Conservation (phyloP, 495 filamentous ascomycete species). For the Xylaria venustula region DNA sequence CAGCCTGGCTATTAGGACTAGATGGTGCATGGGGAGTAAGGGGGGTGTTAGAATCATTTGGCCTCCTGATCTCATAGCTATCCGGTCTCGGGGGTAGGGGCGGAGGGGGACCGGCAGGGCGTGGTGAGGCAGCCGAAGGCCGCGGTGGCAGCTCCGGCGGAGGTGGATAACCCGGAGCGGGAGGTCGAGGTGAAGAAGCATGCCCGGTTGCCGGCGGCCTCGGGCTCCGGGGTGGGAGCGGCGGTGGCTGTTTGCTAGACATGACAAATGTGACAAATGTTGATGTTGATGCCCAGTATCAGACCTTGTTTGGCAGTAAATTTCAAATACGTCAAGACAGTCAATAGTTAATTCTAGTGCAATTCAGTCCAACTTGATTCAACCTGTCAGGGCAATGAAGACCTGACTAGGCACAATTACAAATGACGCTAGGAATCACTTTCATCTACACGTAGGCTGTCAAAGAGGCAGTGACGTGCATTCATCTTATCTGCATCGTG, state of each 20-base stretch:
- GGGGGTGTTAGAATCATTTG: neutral
- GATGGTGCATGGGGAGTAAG: neutral
- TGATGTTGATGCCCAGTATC: neutral
- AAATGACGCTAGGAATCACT: too few relatives aligned
- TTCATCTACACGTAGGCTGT: neutral
- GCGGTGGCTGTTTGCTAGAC: conserved; percentile 16
- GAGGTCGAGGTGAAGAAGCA: conserved; percentile 4
- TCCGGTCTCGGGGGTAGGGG: conserved; percentile 21
- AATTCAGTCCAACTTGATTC: too few relatives aligned
- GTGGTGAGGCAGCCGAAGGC: conserved; percentile 4
- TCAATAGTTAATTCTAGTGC: too few relatives aligned
- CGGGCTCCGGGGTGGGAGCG: conserved; percentile 21
- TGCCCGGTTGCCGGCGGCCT: conserved; percentile 4
- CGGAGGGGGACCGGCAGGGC: conserved; percentile 7
- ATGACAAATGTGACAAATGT: conserved; percentile 8
- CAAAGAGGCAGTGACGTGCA: neutral
- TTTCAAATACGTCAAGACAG: neutral
- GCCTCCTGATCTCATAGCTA: conserved; percentile 12
- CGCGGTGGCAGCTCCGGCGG: conserved; percentile 6
- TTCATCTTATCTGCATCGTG: neutral
- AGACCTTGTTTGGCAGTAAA: neutral
- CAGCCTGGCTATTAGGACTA: neutral
- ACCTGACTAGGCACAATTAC: too few relatives aligned
- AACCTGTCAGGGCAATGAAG: neutral
- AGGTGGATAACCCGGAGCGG: conserved; percentile 3